Evolutionary conservation across 208 protist species (phyloP).

Genomic region (Leishmania turanica): DNA sequence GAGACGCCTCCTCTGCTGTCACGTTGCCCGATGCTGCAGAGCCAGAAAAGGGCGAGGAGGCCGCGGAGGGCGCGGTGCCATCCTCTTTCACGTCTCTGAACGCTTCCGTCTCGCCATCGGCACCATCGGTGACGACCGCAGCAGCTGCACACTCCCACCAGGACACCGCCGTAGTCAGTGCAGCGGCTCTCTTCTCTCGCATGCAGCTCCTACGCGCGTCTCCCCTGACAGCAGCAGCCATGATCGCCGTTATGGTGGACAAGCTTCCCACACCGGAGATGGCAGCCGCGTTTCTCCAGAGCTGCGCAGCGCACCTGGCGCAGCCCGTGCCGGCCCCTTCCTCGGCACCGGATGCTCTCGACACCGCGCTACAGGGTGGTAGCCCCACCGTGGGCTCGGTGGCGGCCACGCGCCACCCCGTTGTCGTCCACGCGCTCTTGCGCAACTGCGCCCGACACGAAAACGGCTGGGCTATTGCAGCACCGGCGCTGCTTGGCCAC

Average conservation of each 20-base stretch:
- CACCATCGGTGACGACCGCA: neutral
- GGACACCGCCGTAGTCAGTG: neutral
- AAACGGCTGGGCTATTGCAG: conserved; percentile 48
- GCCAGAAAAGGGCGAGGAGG: neutral
- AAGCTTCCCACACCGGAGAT: conserved; percentile 60
- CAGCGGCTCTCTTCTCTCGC: conserved; percentile 20
- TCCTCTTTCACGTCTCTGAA: neutral
- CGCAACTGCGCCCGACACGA: conserved; percentile 42
- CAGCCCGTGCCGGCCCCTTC: neutral
- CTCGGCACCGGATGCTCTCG: neutral
- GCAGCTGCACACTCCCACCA: neutral
- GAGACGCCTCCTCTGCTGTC: neutral
- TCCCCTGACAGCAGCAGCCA: conserved; percentile 45
- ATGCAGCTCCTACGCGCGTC: conserved; percentile 46
- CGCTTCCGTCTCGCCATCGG: neutral
- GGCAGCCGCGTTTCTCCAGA: conserved; percentile 46
- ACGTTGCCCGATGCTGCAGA: neutral
- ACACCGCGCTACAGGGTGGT: neutral
- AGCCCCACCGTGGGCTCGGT: neutral
- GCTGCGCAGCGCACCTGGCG: conserved; percentile 25
- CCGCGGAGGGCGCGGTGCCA: neutral
- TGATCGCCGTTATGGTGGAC: conserved; percentile 64
- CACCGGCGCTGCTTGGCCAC: conserved; percentile 44
- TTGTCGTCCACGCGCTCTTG: conserved; percentile 69
- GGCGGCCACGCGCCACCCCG: conserved; percentile 40